phyloP scores from a whole-genome alignment of 2,329 filamentous ascomycete genomes.

The Xylariaceae sp. region DNA sequence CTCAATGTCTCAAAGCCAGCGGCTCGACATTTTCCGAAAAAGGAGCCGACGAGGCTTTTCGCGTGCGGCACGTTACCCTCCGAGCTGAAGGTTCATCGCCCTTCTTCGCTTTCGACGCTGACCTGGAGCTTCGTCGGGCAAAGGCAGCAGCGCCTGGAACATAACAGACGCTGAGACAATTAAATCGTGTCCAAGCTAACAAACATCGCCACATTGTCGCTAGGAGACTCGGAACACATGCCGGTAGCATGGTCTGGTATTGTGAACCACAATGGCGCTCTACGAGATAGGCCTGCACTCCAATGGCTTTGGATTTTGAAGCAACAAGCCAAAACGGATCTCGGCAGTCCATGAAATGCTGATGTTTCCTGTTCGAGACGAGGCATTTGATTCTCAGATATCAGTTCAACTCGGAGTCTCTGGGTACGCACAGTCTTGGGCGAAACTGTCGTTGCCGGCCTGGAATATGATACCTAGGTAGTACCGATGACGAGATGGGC shows the following conservation, averaged over 20 bases:
- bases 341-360: conserved; percentile 1
- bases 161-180: background rate
- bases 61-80: background rate
- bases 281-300: background rate
- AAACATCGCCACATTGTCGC: background rate
- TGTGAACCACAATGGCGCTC: background rate
- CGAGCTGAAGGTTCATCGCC: background rate
- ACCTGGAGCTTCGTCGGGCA: background rate
- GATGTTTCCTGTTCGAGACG: background rate
- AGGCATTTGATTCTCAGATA: background rate
- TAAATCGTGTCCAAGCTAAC: background rate
- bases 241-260: background rate
- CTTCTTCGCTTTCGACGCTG: background rate
- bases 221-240: background rate
- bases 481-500: background rate
- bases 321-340: background rate
- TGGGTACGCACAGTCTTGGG: conserved; percentile 1
- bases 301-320: background rate
- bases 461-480: background rate
- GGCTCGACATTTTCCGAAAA: background rate
- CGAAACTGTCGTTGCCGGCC: background rate
- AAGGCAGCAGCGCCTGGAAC: background rate
- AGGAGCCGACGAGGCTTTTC: background rate
- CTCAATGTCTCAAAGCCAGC: background rate
- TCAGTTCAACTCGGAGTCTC: background rate